Evolutionary conservation across 2,329 filamentous ascomycete genomes (phyloP).

Genomic region (Hymenoscyphus repandus): DNA sequence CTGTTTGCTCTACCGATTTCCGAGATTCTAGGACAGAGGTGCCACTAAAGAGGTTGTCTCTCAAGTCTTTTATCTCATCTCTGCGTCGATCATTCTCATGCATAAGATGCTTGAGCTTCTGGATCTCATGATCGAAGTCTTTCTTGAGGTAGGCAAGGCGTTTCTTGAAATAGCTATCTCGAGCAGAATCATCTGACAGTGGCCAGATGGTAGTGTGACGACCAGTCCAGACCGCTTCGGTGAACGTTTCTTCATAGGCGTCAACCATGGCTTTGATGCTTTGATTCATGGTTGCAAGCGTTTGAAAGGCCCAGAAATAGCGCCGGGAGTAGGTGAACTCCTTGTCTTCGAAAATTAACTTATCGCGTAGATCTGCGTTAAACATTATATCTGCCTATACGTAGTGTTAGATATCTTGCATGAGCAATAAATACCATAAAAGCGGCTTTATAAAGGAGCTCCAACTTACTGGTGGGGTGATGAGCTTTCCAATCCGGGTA

Average conservation of each 20-base stretch:
- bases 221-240: conserved; percentile 53
- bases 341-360: conserved; percentile 55
- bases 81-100: conserved; percentile 45
- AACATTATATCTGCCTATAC: conserved; percentile 53
- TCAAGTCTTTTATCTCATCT: conserved; percentile 49
- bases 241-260: conserved; percentile 53
- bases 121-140: conserved; percentile 42
- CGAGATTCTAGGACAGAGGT: conserved; percentile 58
- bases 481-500: conserved; percentile 50
- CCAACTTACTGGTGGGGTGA: conserved; percentile 46
- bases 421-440: no score
- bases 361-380: conserved; percentile 48
- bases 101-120: conserved; percentile 28
- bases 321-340: conserved; percentile 56
- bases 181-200: conserved; percentile 41
- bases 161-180: conserved; percentile 41
- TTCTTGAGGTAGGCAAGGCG: conserved; percentile 41
- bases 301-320: conserved; percentile 60
- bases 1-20: conserved; percentile 50
- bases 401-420: not conserved
- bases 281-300: conserved; percentile 54
- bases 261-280: conserved; percentile 53
- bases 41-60: conserved; percentile 58
- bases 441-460: not conserved
- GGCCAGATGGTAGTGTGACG: conserved; percentile 51